These are phyloP conservation scores for Colletotrichum sp. DNA, from an alignment of 2,329 filamentous ascomycete genomes.

Conservation along the genomic window DNA sequence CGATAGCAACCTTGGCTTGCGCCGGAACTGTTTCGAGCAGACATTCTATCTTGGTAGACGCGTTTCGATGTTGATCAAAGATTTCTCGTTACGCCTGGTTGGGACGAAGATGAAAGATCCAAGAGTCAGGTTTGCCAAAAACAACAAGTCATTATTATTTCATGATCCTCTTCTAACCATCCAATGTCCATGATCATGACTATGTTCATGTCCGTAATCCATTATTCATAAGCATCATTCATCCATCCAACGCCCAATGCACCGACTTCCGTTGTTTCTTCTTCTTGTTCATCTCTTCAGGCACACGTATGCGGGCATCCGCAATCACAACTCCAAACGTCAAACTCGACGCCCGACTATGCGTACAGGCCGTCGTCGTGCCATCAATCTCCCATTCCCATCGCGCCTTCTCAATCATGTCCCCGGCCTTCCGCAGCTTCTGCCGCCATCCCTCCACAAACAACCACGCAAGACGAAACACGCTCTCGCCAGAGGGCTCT, in stretches of 20 bases:
- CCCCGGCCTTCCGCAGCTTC: constrained; percentile 32
- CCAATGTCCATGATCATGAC: neutral
- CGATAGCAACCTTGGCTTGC: neutral
- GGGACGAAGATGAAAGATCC: neutral
- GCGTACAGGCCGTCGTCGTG: constrained; percentile 20
- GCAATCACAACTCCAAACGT: neutral
- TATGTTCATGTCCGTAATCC: neutral
- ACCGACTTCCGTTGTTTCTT: constrained; percentile 8
- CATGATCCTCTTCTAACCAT: neutral
- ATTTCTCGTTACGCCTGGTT: neutral
- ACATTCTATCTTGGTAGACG: neutral
- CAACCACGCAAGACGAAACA: constrained; percentile 39
- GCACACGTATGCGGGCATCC: neutral
- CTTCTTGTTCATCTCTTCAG: neutral
- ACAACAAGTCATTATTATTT: neutral
- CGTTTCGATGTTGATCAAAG: neutral
- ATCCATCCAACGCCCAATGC: constrained; percentile 9
- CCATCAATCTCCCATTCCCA: constrained; percentile 32
- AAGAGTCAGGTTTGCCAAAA: neutral
- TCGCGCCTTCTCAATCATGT: constrained; percentile 36
- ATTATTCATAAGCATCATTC: neutral
- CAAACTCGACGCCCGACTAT: constrained; percentile 4
- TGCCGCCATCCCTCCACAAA: constrained; percentile 42
- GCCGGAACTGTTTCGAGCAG: neutral
- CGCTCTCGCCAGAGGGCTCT: constrained; percentile 24